Evolutionary conservation across 2,329 filamentous ascomycete species (phyloP), one percentile per base, ranked within the genome.

Genomic region (Fusarium clavum): DNA sequence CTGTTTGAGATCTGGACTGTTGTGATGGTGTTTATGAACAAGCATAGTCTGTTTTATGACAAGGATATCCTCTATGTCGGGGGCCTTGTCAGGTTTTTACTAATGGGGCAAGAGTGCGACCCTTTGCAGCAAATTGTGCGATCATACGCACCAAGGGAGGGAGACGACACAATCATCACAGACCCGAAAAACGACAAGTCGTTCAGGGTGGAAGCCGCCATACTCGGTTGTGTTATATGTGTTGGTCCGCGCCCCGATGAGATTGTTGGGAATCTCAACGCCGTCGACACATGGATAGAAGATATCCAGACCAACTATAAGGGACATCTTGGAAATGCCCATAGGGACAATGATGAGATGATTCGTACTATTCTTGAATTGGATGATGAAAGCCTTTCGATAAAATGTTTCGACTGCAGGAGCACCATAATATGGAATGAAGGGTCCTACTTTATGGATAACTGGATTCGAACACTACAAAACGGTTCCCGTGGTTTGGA

Each of bases 31-130:
- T 58, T 54, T 1, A 53, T 58, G 47, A 58, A 58, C 3, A 6
- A 0, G 1, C 5, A n/a, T 4, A 0, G 4, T 13, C 6, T 58
- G 5, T 58, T 57, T 22, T 8, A 8, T 2, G 0, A 14, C 5
- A 0, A 6, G 1, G 56, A 58, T 5, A 9, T 44, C 2, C 8
- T 34, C 0, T 9, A 1, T 0, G 8, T 54, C 1, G 56, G 47
- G 4, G 0, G 14, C 2, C 56, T 58, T 1, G 22, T 58, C 10
- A 58, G 44, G 2, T 43, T 4, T 7, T 3, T 54, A 6, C 22
- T 58, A 1, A 54, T 54, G 38, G 56, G 46, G 1, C 10, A 9
- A 1, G 18, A 58, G 7, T 58, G 34, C 0, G 34, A 18, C 4
- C 47, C 55, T 0, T 25, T 58, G 4, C 8, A 58, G 10, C 55